Evolutionary conservation across 805 yeast genomes (phyloP).

Genomic region (Cyberlindnera euphorbiae): DNA sequence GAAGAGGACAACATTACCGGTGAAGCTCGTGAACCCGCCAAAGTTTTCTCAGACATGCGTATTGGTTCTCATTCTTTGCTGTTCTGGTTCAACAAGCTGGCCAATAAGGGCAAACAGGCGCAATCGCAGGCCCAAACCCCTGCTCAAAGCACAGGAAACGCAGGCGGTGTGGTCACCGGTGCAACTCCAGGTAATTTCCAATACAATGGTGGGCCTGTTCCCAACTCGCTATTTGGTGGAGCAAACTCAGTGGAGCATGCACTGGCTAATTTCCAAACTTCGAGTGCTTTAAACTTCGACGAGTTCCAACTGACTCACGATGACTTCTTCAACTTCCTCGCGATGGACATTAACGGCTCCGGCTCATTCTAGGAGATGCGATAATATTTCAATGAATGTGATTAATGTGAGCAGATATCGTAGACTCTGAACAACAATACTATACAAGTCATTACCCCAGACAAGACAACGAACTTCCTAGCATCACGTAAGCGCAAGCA

Average conservation of each 20-base stretch:
- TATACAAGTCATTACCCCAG: too few species aligned
- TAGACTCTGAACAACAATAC: too few species aligned
- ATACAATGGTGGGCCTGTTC: background rate
- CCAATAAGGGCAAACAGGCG: conserved; percentile 11
- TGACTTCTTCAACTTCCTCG: conserved; percentile 28
- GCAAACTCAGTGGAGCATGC: conserved; percentile 1
- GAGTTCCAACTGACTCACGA: conserved; percentile 26
- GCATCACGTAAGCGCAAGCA: too few species aligned
- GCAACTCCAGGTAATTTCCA: conserved; percentile 9
- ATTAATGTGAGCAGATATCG: too few species aligned
- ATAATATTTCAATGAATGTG: background rate
- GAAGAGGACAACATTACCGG: conserved; percentile 25
- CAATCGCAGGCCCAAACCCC: background rate
- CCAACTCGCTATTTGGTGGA: conserved; percentile 1
- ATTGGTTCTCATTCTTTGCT: conserved; percentile 29
- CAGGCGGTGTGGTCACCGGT: too few species aligned
- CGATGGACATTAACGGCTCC: conserved; percentile 22
- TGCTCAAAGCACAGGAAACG: background rate
- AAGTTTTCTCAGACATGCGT: conserved; percentile 33
- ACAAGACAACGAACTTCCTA: too few species aligned
- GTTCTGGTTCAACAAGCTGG: conserved; percentile 26
- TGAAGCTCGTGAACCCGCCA: conserved; percentile 29
- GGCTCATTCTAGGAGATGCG: conserved; percentile 18
- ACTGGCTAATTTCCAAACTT: conserved; percentile 16
- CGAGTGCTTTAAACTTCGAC: conserved; percentile 16